These are phyloP conservation scores for Fraxinus xanthoxyloides DNA, from an alignment of 305 asterid species.

Conservation along the genomic window DNA sequence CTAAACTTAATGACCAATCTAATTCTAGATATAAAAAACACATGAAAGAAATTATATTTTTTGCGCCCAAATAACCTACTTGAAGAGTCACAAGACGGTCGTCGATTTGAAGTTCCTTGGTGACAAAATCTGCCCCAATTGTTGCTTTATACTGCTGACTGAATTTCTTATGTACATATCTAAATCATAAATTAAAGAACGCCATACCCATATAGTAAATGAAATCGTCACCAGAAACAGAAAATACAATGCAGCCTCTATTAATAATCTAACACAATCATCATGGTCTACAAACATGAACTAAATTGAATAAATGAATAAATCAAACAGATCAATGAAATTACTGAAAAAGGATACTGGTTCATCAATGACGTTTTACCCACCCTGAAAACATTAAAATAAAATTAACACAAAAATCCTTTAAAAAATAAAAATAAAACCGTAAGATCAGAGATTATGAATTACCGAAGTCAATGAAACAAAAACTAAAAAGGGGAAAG, in stretches of 20 bases:
- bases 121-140: constrained; percentile 97
- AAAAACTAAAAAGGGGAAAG: too few relatives aligned
- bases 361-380: constrained; percentile 98
- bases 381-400: constrained; percentile 60
- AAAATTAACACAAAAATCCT: constrained; percentile 16
- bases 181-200: constrained; percentile 48
- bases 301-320: too few relatives aligned
- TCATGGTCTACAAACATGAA: too few relatives aligned
- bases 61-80: too few relatives aligned
- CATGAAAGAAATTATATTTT: too few relatives aligned
- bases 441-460: background rate
- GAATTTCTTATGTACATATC: constrained; percentile 94
- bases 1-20: too few relatives aligned
- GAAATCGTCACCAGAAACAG: too few relatives aligned
- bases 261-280: constrained; percentile 24
- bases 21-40: too few relatives aligned
- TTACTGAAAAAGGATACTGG: constrained; percentile 69
- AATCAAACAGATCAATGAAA: too few relatives aligned
- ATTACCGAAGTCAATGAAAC: too few relatives aligned
- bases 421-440: constrained; percentile 29
- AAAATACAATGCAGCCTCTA: too few relatives aligned
- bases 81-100: constrained; percentile 93
- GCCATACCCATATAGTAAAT: too few relatives aligned
- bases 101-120: constrained; percentile 93
- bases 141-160: constrained; percentile 99